Base-by-base conservation (phyloP, 176 grass and related monocot genomes). In the Carex cristatella region DNA sequence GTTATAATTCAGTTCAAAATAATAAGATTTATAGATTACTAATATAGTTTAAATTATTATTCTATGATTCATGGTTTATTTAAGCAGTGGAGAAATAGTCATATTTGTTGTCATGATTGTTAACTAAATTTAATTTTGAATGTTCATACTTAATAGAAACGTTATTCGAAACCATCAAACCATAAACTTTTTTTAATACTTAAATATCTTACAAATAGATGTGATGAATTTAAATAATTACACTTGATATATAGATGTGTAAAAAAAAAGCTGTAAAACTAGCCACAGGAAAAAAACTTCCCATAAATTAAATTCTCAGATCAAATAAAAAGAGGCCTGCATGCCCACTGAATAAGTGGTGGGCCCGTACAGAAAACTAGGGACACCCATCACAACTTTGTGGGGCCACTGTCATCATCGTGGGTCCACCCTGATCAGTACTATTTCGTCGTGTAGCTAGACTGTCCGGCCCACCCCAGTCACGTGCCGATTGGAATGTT, bases 351-450 rank as follows among this genome's bases (percentile, higher is more conserved):
- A 77, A 77, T 27, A 23, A 42, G 35, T 68, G 63, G 85, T 67
- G 60, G 85, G 61, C 9, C 76, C 30, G n/a, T 35, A 32, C 30
- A 73, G 57, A 44, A 54, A 31, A 35, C 2, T 35, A 19, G 83
- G 49, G 65, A 37, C 19, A 18, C 32, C n/a, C 7, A 55, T 85
- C 12, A 65, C 18, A 78, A 55, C 48, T 57, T 1, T 4, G 86
- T 61, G 85, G 85, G 85, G n/a, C 11, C 85, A 61, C 53, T 57
- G 86, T 83, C 86, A 19, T 49, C 38, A 48, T 64, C 58, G 23
- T 2, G 80, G 80, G 23, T 14, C 67, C 53, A 35, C 46, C n/a
- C 68, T 5, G 68, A 83, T 40, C 35, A 64, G 79, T 61, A 32
- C 15, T 62, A 7, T 15, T 65, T 65, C 16, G 86, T 87, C 86